These are phyloP conservation scores for Prunus padus DNA, from an alignment of 306 rosid species.

Conservation along the genomic window DNA sequence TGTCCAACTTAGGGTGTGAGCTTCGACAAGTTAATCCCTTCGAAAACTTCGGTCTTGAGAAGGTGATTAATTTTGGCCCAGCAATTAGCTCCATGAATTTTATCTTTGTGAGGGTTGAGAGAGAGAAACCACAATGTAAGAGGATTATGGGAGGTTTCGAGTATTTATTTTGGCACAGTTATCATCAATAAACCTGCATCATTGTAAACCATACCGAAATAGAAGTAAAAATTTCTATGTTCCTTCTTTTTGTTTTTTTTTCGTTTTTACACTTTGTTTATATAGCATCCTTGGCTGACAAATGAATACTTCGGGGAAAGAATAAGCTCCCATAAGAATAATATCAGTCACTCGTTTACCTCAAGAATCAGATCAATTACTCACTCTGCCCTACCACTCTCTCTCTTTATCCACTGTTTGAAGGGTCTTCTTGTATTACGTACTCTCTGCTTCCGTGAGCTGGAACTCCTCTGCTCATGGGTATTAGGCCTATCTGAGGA, in stretches of 20 bases:
- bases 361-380: not conserved
- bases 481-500: conserved; percentile 11
- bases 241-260: not conserved
- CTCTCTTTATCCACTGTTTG: conserved; percentile 64
- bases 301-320: not conserved
- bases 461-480: not conserved
- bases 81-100: too few relatives aligned
- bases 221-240: not conserved
- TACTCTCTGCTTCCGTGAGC: conserved; percentile 23
- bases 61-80: too few relatives aligned
- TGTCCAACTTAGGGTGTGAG: too few relatives aligned
- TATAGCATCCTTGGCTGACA: not conserved
- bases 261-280: not conserved
- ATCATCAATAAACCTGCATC: not conserved
- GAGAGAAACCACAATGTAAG: not conserved
- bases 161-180: too few relatives aligned
- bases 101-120: not conserved
- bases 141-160: not conserved
- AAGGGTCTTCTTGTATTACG: conserved; percentile 42
- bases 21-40: too few relatives aligned
- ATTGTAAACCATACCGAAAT: not conserved
- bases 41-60: too few relatives aligned
- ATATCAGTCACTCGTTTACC: not conserved
- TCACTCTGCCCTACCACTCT: conserved; percentile 27
- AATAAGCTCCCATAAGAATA: not conserved